Conservation (phyloP, 2,329 filamentous ascomycete species). For the Incumbomyces lentus region DNA sequence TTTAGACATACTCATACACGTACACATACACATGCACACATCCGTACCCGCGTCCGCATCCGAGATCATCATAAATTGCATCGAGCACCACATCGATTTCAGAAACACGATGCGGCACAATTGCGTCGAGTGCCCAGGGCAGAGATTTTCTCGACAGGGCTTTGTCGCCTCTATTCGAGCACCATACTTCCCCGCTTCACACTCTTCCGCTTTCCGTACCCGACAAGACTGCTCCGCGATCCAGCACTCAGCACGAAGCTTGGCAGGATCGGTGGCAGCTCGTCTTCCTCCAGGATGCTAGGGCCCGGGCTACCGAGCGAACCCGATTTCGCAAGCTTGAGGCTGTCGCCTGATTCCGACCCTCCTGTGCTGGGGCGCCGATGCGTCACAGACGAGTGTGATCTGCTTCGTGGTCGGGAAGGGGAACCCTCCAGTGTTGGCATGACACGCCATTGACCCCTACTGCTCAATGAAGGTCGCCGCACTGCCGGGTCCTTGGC, state of each 20-base stretch:
- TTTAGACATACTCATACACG: not conserved
- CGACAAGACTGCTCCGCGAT: slow-evolving; percentile 27
- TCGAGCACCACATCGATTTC: not conserved
- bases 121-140: not conserved
- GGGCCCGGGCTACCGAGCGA: slow-evolving; percentile 20
- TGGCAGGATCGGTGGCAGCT: slow-evolving; percentile 25
- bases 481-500: not conserved
- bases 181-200: slow-evolving; percentile 10
- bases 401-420: not conserved
- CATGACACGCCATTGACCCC: slow-evolving; percentile 17
- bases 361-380: slow-evolving; percentile 23
- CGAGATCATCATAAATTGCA: not conserved
- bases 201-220: slow-evolving; percentile 21
- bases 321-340: slow-evolving; percentile 10
- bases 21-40: not conserved
- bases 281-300: slow-evolving; percentile 15
- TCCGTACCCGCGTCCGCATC: too few species aligned
- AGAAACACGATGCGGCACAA: not conserved
- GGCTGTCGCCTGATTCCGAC: slow-evolving; percentile 9
- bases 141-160: not conserved
- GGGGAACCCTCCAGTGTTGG: slow-evolving; percentile 19
- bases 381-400: slow-evolving; percentile 3
- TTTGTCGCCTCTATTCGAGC: not conserved
- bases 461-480: slow-evolving; percentile 1
- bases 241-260: slow-evolving; percentile 34